Evolutionary conservation across 139 green algal species (phyloP), one percentile per base, ranked within the genome.

Genomic region (Auxenochlorella pyrenoidosa): DNA sequence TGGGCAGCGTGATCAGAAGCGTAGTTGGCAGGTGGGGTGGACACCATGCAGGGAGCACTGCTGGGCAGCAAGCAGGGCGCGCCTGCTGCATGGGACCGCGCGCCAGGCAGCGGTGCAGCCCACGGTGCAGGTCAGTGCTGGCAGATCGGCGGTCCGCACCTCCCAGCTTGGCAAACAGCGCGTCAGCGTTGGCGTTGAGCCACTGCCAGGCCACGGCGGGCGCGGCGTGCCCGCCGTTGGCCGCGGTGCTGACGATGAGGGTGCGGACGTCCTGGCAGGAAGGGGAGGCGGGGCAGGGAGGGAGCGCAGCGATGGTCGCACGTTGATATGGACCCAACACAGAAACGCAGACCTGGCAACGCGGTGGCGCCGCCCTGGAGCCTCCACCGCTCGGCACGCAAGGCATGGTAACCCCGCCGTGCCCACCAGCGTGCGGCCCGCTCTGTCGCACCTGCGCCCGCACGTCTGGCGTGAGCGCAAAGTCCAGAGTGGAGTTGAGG

Each of bases 391-490:
- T n/a, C n/a, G n/a, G n/a, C n/a, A n/a, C n/a, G n/a, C n/a, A n/a
- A n/a, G n/a, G n/a, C n/a, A n/a, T n/a, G n/a, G n/a, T n/a, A n/a
- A n/a, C n/a, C n/a, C n/a, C n/a, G n/a, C n/a, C n/a, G n/a, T n/a
- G n/a, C n/a, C n/a, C n/a, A n/a, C n/a, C n/a, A n/a, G n/a, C n/a
- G n/a, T 54, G 47, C 47, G 10, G 47, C 47, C 47, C 47, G 10
- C 47, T 6, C 47, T 10, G 47, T 10, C 65, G 10, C 73, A 84
- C 91, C 75, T 94, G 90, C 10, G 90, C 40, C 6, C 88, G 70
- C 18, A 93, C 90, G 13, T 83, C 83, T 3, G 30, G 15, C 0
- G n/a, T 21, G 77, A 94, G 60, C 13, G 75, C 83, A 54, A 88
- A 83, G 13, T 89, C 32, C 5, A 94, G 80, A 2, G 88, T 89